phyloP scores from a whole-genome alignment of 2,329 filamentous ascomycete genomes.

The Fusarium tricinctum region DNA sequence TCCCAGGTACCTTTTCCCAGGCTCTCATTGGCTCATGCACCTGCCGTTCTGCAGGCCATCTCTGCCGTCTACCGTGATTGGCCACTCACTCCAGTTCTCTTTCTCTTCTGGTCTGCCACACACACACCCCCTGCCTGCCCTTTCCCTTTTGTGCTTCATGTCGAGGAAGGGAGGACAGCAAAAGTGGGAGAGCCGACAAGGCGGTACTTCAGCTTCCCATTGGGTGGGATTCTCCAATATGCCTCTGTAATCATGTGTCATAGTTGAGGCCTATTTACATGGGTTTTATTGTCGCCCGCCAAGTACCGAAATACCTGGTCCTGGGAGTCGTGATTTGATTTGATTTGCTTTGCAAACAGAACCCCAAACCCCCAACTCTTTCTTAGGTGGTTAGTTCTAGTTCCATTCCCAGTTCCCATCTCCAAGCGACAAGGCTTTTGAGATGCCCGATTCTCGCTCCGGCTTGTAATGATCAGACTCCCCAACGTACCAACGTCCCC shows the following conservation, averaged over 20 bases:
- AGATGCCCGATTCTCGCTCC: conserved; percentile 4
- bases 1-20: conserved; percentile 27
- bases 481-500: neutral
- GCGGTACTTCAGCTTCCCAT: conserved; percentile 34
- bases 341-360: conserved; percentile 4
- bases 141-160: conserved; percentile 1
- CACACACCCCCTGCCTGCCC: neutral
- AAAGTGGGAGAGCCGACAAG: conserved; percentile 11
- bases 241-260: conserved; percentile 44
- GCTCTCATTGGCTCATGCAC: conserved; percentile 19
- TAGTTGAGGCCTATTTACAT: conserved; percentile 10
- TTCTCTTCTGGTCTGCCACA: conserved; percentile 14
- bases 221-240: conserved; percentile 40
- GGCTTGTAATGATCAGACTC: conserved; percentile 23
- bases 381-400: too few species aligned
- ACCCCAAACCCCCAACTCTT: conserved; percentile 12
- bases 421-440: conserved; percentile 2
- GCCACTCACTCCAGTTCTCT: conserved; percentile 6
- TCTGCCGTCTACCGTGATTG: conserved; percentile 35
- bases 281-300: conserved; percentile 29
- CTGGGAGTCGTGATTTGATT: conserved; percentile 17
- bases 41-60: conserved; percentile 43
- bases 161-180: conserved; percentile 1
- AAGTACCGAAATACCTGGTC: conserved; percentile 37
- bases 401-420: neutral